Conservation (phyloP, 495 filamentous ascomycete genomes). For the Glonium stellatum region DNA sequence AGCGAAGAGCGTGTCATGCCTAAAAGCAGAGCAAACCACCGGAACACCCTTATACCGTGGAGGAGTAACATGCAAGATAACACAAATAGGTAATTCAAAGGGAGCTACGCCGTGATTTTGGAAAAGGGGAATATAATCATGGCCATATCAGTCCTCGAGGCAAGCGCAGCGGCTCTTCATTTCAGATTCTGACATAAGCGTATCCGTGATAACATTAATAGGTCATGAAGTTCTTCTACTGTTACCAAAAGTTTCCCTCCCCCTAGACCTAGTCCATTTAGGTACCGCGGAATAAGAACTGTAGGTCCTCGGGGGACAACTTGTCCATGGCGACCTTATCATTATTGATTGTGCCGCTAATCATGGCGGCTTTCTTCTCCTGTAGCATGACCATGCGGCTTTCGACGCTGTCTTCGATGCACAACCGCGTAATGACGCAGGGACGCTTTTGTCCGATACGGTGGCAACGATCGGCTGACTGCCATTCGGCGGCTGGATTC, state of each 20-base stretch:
- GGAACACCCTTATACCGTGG: no score
- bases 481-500: slow-evolving; percentile 98
- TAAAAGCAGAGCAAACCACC: no score
- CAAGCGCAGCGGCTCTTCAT: no score
- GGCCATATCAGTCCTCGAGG: no score
- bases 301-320: slow-evolving; percentile 81
- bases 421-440: slow-evolving; percentile 87
- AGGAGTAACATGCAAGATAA: no score
- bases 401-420: slow-evolving; percentile 94
- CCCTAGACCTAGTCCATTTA: slow-evolving; percentile 19
- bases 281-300: slow-evolving; percentile 81
- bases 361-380: slow-evolving; percentile 96
- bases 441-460: slow-evolving; percentile 91
- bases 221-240: neutral
- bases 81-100: no score
- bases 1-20: no score
- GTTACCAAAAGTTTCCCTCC: neutral
- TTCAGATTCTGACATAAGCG: no score
- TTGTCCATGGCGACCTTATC: slow-evolving; percentile 84
- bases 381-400: slow-evolving; percentile 88
- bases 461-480: slow-evolving; percentile 91
- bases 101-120: no score
- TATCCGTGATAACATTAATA: neutral
- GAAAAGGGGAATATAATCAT: no score
- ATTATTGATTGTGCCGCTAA: slow-evolving; percentile 88